Percentiles rank a stretch among this genome's conserved stretches.
These are phyloP conservation scores for Fusarium sp. DNA, from an alignment of 2,329 filamentous ascomycete genomes.

Conservation along the genomic window DNA sequence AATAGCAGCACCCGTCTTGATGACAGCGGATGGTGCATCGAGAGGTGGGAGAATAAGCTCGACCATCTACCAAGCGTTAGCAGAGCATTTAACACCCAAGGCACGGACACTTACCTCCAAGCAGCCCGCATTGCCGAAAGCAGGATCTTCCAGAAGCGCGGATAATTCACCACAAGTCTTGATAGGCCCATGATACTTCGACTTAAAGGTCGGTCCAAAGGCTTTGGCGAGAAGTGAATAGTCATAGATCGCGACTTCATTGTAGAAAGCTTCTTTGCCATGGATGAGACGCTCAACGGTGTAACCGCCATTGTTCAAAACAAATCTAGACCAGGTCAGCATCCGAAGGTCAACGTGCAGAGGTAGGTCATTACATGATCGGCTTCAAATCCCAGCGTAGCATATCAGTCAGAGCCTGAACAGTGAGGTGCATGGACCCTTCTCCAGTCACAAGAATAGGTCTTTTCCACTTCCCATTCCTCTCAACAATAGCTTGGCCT, in stretches of 20 bases:
- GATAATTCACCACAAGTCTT: neutral
- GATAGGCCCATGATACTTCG: neutral
- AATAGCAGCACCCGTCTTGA: slow-evolving; percentile 4
- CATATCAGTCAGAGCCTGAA: neutral
- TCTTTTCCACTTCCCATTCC: neutral
- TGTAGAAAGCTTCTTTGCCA: neutral
- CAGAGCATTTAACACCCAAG: too few relatives aligned
- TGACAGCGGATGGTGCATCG: neutral
- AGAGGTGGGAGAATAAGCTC: neutral
- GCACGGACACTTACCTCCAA: neutral
- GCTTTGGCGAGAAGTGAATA: neutral
- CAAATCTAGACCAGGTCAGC: neutral
- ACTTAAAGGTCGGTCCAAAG: neutral
- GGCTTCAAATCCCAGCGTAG: neutral
- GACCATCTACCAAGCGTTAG: neutral
- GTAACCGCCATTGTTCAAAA: slow-evolving; percentile 5
- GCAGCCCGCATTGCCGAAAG: neutral
- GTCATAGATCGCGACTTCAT: neutral
- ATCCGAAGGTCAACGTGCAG: too few relatives aligned
- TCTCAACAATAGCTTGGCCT: neutral
- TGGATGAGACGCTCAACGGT: slow-evolving; percentile 1
- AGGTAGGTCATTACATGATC: neutral
- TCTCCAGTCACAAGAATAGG: neutral
- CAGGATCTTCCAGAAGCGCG: neutral
- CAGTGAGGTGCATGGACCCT: neutral